Evolutionary conservation across 257 asterid species (phyloP).

Genomic region (Verbena officinalis): DNA sequence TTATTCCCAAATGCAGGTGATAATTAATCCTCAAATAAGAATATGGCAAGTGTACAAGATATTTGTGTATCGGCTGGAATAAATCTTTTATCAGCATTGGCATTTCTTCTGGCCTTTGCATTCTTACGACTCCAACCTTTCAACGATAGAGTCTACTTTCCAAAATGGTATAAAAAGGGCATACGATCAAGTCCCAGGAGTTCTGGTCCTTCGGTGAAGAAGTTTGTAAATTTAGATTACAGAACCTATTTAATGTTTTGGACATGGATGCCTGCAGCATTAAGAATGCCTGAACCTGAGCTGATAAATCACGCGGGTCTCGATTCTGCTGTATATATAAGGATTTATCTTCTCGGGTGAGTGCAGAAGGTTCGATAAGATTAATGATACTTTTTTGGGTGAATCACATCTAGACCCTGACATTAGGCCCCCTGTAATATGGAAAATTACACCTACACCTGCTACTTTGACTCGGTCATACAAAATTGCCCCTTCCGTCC

Average conservation of each 20-base stretch:
- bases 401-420: too few species aligned
- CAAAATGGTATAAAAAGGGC: slow-evolving; percentile 96
- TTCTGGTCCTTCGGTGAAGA: slow-evolving; percentile 58
- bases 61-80: slow-evolving; percentile 66
- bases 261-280: slow-evolving; percentile 98
- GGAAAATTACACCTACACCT: too few species aligned
- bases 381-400: not conserved
- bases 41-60: slow-evolving; percentile 82
- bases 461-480: too few species aligned
- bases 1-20: slow-evolving; percentile 32
- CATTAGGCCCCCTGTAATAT: too few species aligned
- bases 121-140: slow-evolving; percentile 86
- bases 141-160: slow-evolving; percentile 87
- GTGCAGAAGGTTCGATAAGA: slow-evolving; percentile 26
- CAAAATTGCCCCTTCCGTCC: too few species aligned
- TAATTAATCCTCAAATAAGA: slow-evolving; percentile 33
- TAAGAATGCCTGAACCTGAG: slow-evolving; percentile 93
- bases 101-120: slow-evolving; percentile 85
- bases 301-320: slow-evolving; percentile 94
- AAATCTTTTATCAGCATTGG: slow-evolving; percentile 80
- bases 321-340: slow-evolving; percentile 87
- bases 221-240: slow-evolving; percentile 65
- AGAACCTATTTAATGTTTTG: slow-evolving; percentile 74
- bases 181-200: slow-evolving; percentile 81
- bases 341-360: slow-evolving; percentile 95